Conservation (phyloP, 768 basidiomycete genomes). For the Peribolospora kevripleyi region DNA sequence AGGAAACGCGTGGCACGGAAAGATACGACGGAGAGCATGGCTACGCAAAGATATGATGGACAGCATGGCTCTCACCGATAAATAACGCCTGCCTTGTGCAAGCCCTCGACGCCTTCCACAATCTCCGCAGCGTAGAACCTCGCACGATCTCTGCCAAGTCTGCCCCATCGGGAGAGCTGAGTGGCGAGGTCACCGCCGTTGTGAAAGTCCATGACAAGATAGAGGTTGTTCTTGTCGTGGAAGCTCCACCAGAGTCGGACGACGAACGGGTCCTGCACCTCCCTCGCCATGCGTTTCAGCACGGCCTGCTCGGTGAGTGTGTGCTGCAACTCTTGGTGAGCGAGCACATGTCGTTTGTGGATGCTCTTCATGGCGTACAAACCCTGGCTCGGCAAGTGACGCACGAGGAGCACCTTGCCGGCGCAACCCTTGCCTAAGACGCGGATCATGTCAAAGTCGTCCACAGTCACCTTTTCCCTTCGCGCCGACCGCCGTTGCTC, state of each 20-base stretch:
- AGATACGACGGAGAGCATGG: no score
- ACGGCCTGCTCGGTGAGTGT: slow-evolving; percentile 92
- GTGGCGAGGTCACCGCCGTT: slow-evolving; percentile 92
- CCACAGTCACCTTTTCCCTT: slow-evolving; percentile 43
- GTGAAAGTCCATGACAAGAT: slow-evolving; percentile 94
- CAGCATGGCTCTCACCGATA: slow-evolving; percentile 31
- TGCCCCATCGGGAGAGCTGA: slow-evolving; percentile 85
- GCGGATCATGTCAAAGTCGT: slow-evolving; percentile 92
- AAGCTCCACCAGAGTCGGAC: slow-evolving; percentile 94
- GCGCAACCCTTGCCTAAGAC: slow-evolving; percentile 95
- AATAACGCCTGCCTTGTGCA: slow-evolving; percentile 83
- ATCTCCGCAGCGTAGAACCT: slow-evolving; percentile 96
- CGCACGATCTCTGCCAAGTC: slow-evolving; percentile 74
- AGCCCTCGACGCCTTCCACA: slow-evolving; percentile 74
- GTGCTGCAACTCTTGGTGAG: slow-evolving; percentile 87
- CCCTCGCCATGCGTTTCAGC: slow-evolving; percentile 71
- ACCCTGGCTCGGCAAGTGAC: slow-evolving; percentile 42
- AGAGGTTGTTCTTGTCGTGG: slow-evolving; percentile 84
- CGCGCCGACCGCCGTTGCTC: slow-evolving; percentile 14
- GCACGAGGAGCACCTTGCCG: slow-evolving; percentile 80
- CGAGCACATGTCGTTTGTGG: slow-evolving; percentile 86
- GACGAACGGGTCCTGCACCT: slow-evolving; percentile 63
- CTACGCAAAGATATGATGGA: no score
- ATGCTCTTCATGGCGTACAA: slow-evolving; percentile 89
- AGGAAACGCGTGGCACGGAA: no score